Conservation (phyloP, 805 yeast species). For the Candida nanaspora region DNA sequence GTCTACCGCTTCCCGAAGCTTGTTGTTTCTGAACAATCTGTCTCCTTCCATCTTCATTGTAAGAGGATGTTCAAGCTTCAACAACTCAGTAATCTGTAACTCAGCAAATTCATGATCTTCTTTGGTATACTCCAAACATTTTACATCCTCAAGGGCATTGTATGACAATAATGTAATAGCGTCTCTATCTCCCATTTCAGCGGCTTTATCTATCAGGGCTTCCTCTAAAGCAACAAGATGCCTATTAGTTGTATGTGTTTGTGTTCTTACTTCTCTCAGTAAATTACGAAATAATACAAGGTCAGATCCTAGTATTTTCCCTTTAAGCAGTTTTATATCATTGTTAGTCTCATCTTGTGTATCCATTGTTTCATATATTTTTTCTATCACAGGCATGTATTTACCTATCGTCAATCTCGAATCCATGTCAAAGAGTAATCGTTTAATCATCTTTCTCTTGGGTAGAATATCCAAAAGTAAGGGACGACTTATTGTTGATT, state of each 20-base stretch:
- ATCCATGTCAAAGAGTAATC: constrained; percentile 61
- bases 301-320: constrained; percentile 44
- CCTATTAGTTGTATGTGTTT: constrained; percentile 52
- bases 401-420: constrained; percentile 46
- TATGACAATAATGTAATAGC: constrained; percentile 73
- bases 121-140: constrained; percentile 20
- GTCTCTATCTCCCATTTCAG: constrained; percentile 74
- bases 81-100: constrained; percentile 45
- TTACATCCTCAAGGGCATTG: constrained; percentile 42
- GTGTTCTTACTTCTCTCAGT: constrained; percentile 50
- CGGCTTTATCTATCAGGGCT: constrained; percentile 72
- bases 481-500: constrained; percentile 20
- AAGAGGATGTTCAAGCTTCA: constrained; percentile 59
- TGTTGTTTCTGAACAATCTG: constrained; percentile 45
- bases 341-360: constrained; percentile 2
- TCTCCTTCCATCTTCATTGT: constrained; percentile 79
- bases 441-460: constrained; percentile 45
- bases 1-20: constrained; percentile 45
- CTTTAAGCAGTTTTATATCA: constrained; percentile 10
- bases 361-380: constrained; percentile 42
- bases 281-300: constrained; percentile 64
- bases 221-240: constrained; percentile 58
- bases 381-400: constrained; percentile 44
- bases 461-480: constrained; percentile 47
- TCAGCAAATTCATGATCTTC: constrained; percentile 61